phyloP scores from a whole-genome alignment of 192 early-diverging fungal genomes.

The Entomortierella lignicola region DNA sequence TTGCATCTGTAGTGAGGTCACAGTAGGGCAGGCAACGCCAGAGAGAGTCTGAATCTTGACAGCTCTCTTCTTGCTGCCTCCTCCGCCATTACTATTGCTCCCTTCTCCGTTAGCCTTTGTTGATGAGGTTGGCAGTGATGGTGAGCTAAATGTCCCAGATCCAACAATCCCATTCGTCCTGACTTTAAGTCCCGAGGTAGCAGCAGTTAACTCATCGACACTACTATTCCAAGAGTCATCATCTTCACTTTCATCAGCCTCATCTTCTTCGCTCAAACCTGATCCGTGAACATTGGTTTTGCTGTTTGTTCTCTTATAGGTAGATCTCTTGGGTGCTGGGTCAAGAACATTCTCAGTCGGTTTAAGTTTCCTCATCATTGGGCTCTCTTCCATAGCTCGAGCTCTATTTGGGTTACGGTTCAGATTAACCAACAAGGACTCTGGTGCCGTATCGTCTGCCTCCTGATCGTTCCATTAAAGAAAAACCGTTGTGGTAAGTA shows the following conservation, averaged over 20 bases:
- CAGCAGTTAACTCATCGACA: constrained; percentile 20
- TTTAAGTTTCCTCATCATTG: constrained; percentile 61
- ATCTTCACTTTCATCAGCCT: constrained; percentile 40
- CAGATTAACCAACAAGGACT: constrained; percentile 75
- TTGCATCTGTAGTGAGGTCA: constrained; percentile 72
- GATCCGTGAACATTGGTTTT: constrained; percentile 21
- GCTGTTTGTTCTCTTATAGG: constrained; percentile 15
- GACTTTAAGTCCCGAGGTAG: background rate
- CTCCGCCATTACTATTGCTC: constrained; percentile 21
- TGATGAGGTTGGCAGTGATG: constrained; percentile 6
- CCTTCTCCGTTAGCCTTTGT: constrained; percentile 13
- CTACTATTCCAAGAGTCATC: constrained; percentile 51
- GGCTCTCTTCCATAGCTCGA: constrained; percentile 41
- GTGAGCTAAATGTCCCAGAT: background rate
- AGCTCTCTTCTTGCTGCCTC: constrained; percentile 22
- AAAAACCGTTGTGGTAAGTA: background rate
- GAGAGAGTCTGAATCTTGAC: constrained; percentile 59
- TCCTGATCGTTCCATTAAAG: constrained; percentile 49
- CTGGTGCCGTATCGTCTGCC: constrained; percentile 75
- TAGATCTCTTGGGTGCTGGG: constrained; percentile 36
- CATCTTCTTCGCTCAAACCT: constrained; percentile 41
- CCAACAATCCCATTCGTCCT: constrained; percentile 4
- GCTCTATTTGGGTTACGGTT: constrained; percentile 68
- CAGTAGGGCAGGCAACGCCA: constrained; percentile 69
- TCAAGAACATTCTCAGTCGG: constrained; percentile 80